Base-by-base conservation (phyloP, 345 rosid species). In the Salix koriyanagi region DNA sequence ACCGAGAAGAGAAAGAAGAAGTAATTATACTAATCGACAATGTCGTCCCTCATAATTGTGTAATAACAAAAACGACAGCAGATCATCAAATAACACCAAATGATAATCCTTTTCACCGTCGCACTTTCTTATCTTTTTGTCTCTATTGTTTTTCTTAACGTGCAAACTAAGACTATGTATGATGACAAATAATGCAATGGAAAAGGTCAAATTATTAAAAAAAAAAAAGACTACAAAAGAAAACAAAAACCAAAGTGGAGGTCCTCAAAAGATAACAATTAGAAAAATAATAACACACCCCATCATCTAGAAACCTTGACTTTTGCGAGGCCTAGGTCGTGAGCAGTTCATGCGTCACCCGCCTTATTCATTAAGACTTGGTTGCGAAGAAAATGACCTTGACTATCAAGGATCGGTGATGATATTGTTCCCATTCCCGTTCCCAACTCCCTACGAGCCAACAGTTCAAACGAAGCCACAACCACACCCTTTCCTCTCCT, bases 291-390 rank as follows among this genome's bases (percentile, higher is more conserved):
- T 9, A 16, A 34, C 62, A 18, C 41, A 3, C 71, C 71, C 78
- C 66, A 25, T 39, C 80, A 69, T 84, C 87, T 79, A 81, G 83
- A 84, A 19, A 11, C 61, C 84, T 73, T 84, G 87, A 81, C 87
- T 81, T 84, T 81, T 36, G 13, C 2, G 36, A 52, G 41, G 66
- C 1, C 15, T 7, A 37, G 15, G 16, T 12, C 26, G 50, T 2
- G 37, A 37, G n/a, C n/a, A 21, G 25, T 15, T 37, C 7, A 16
- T 21, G n/a, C 28, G n/a, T 26, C 64, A 5, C 5, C n/a, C 50
- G 34, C 60, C 32, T 25, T 7, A 36, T 37, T 44, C 36, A 41
- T 0, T 10, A 21, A 28, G 62, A 7, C 65, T 26, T 42, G 2
- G 30, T 23, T 37, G 26, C 13, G 15, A 46, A 65, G 75, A 82